Evolutionary conservation across 23 red algal genomes (phyloP), one percentile per base, ranked within the genome.

Genomic region (Gracilaria gracilis): DNA sequence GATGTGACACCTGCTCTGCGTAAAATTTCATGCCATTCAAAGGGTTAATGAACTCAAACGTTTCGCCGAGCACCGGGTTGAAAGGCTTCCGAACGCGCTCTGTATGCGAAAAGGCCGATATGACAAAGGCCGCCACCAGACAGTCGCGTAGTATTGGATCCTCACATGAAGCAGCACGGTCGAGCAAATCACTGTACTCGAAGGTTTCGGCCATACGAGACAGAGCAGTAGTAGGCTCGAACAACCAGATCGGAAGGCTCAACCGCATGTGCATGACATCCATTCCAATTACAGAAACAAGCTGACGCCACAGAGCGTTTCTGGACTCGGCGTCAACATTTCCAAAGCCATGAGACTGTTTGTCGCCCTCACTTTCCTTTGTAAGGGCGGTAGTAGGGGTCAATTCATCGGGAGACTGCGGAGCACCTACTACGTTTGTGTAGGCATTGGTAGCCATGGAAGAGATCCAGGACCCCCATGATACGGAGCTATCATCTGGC

Each of bases 11-110:
- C 42, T 98, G 96, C 53, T 98, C 96, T 0, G 81, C 93, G 71
- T 93, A 78, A 17, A 98, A 84, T 21, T 88, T 83, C 59, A 94
- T 92, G 14, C 73, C 85, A 61, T 86, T 82, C 27, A 75, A 59
- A 14, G 92, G 79, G 61, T 92, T 57, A 11, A 62, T 55, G 38
- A 73, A 92, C 71, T 84, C 89, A 61, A 84, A 92, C 11, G 89
- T 95, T 71, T 98, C 96, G 24, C 93, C 93, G 33, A 95, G 74
- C 21, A 98, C 82, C 0, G 96, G 93, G 61, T 98, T 95, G 69
- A 98, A 98, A 17, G 96, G 96, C 83, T 98, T 98, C 19, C 87
- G 87, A 37, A 97, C 89, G 33, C 95, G 85, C 81, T 93, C 95
- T 2, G 84, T 88, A 58, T 93, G 89, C 27, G 95, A 86, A 66